Percentiles rank a stretch among this genome's conserved stretches.
These are phyloP conservation scores for Achlya hypogyna DNA, from an alignment of 352 stramenopile genomes.

Conservation along the genomic window DNA sequence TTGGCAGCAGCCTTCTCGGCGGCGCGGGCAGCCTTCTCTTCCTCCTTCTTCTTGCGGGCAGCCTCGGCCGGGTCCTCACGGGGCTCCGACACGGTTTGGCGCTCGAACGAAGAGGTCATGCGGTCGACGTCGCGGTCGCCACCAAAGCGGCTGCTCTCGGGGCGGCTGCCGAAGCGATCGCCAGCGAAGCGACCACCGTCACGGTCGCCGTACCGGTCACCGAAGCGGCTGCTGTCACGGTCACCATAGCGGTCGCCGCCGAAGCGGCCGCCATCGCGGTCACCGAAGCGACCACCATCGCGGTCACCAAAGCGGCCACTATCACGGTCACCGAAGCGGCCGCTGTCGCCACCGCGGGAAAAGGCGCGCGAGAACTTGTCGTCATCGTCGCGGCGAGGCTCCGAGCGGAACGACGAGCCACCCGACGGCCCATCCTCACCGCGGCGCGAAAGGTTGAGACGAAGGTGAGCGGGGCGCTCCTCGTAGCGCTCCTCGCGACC, in stretches of 20 bases:
- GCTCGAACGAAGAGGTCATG: slow-evolving; percentile 8
- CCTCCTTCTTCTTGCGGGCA: slow-evolving; percentile 65
- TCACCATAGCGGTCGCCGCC: slow-evolving; percentile 24
- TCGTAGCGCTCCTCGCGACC: slow-evolving; percentile 39
- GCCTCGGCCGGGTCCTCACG: slow-evolving; percentile 21
- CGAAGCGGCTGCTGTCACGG: slow-evolving; percentile 22
- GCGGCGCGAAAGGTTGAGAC: slow-evolving; percentile 60
- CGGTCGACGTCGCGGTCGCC: slow-evolving; percentile 20
- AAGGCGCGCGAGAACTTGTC: slow-evolving; percentile 54
- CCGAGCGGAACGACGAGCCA: slow-evolving; percentile 23
- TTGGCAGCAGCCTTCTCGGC: slow-evolving; percentile 53
- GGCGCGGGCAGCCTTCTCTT: slow-evolving; percentile 52
- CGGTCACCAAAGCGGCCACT: slow-evolving; percentile 10
- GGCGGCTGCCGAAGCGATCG: slow-evolving; percentile 23
- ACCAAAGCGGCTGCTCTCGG: slow-evolving; percentile 40
- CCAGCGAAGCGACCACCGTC: slow-evolving; percentile 28
- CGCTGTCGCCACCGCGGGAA: slow-evolving; percentile 17
- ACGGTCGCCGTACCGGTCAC: slow-evolving; percentile 28
- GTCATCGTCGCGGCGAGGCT: slow-evolving; percentile 26
- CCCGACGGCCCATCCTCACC: slow-evolving; percentile 21
- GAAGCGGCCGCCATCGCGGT: slow-evolving; percentile 22
- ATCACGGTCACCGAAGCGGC: slow-evolving; percentile 25
- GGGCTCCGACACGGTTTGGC: slow-evolving; percentile 13
- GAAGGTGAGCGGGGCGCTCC: slow-evolving; percentile 67
- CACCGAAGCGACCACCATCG: slow-evolving; percentile 21